A percentile compares a stretch with the other conserved stretches of the same genome.
These are phyloP conservation scores for Eimeria acervulina DNA, from an alignment of 169 alveolate genomes.

Conservation along the genomic window DNA sequence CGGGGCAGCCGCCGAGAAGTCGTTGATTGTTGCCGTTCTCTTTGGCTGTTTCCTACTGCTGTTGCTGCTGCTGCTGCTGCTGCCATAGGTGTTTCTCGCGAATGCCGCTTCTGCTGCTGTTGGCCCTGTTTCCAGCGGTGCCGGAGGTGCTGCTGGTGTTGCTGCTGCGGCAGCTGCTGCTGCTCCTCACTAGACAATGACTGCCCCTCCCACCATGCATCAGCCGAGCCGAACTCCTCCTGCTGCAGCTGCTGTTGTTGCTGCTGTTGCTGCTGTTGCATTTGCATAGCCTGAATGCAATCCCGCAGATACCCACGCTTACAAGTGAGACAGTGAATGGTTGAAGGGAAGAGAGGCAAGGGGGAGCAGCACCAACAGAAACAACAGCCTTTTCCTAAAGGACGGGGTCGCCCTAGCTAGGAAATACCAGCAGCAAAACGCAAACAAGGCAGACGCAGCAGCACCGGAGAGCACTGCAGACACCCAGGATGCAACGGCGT, in stretches of 20 bases:
- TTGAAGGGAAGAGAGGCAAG: not conserved
- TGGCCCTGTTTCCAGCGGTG: not conserved
- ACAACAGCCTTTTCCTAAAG: not conserved
- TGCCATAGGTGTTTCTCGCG: not conserved
- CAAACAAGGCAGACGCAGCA: too few species aligned
- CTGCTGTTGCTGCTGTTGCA: not conserved
- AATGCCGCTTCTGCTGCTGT: not conserved
- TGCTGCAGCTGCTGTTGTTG: not conserved
- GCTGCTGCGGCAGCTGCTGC: not conserved
- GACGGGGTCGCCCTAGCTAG: too few species aligned
- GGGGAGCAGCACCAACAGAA: slow-evolving; percentile 1
- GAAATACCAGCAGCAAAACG: too few species aligned
- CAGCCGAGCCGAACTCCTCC: not conserved
- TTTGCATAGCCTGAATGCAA: not conserved
- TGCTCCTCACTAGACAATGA: not conserved
- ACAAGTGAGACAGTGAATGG: not conserved
- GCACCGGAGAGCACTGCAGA: too few species aligned
- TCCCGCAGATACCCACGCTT: not conserved
- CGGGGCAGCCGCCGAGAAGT: slow-evolving; percentile 28
- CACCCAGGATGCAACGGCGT: not conserved
- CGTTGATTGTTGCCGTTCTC: not conserved
- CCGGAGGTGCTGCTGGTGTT: not conserved
- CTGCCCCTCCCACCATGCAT: not conserved
- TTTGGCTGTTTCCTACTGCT: not conserved
- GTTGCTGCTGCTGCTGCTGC: slow-evolving; percentile 13